Evolutionary conservation across 1,284 basidiomycete species (phyloP), one percentile per base, ranked within the genome.

Genomic region (Sporisorium sorghi): DNA sequence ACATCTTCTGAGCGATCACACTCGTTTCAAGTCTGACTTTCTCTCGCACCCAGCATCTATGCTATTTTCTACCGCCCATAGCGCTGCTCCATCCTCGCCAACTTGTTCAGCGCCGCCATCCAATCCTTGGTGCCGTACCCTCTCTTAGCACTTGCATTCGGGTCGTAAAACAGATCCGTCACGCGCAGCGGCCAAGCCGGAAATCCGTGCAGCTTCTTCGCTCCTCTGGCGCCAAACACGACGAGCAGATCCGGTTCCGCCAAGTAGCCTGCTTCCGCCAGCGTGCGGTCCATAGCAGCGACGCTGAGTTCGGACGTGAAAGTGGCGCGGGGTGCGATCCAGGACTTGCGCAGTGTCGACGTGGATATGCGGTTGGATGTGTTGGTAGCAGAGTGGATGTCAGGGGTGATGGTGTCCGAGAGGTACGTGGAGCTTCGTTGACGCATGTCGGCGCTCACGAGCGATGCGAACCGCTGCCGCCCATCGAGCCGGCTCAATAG

Each of bases 101-200:
- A 37, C 49, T 73, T 73, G 11, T 21, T n/a, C 17, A 73, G n/a
- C 6, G 71, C 71, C 3, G 37, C 49, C 2, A 65, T 58, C 53
- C 64, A 73, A 43, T 73, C 61, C 7, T 19, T n/a, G 0, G 30
- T 21, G 1, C 40, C 43, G 37, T 68, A 73, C 2, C 50, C n/a
- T 15, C 15, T 12, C n/a, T 35, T 26, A 11, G 39, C 32, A 9
- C 42, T 51, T 30, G 53, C 30, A 11, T 21, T 11, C 2, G 53
- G n/a, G 47, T 73, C 71, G 39, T 55, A 69, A 30, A 73, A 69
- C 30, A 73, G 47, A 58, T 73, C 71, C 15, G 60, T 50, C n/a
- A 73, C 17, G 19, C 71, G 30, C 19, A 73, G 32, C 21, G 71
- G 50, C 71, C 71, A 73, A 3, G 71, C 60, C n/a, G 71, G 71